These are phyloP conservation scores for Capsicum chinense DNA, from an alignment of 257 asterid species.

Conservation along the genomic window DNA sequence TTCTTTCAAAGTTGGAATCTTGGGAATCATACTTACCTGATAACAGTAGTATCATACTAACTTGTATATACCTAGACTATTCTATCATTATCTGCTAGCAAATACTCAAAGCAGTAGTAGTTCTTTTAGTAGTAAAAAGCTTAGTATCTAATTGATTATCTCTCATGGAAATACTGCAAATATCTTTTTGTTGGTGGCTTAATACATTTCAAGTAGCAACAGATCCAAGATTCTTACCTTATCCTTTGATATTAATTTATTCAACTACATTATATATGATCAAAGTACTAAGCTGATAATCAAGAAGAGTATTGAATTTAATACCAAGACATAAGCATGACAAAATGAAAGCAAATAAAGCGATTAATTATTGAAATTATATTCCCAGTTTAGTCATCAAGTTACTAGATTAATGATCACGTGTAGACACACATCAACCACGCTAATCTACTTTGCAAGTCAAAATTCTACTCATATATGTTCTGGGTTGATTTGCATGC, in stretches of 20 bases:
- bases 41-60: too few species aligned
- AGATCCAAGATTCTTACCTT: not conserved
- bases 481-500: too few species aligned
- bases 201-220: not conserved
- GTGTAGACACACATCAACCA: conserved; percentile 31
- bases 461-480: not conserved
- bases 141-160: not conserved
- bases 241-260: not conserved
- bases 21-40: not conserved
- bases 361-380: conserved; percentile 6
- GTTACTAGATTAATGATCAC: conserved; percentile 16
- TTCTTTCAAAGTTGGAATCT: not conserved
- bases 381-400: not conserved
- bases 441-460: not conserved
- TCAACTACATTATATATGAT: not conserved
- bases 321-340: not conserved
- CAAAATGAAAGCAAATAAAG: not conserved
- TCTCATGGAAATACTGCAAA: not conserved
- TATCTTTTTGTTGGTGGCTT: not conserved
- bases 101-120: not conserved
- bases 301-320: not conserved
- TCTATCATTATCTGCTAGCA: not conserved
- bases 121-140: not conserved
- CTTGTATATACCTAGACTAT: not conserved
- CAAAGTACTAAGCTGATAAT: not conserved